These are phyloP conservation scores for Beauveria sp. DNA, from an alignment of 2,329 filamentous ascomycete genomes.

Conservation along the genomic window DNA sequence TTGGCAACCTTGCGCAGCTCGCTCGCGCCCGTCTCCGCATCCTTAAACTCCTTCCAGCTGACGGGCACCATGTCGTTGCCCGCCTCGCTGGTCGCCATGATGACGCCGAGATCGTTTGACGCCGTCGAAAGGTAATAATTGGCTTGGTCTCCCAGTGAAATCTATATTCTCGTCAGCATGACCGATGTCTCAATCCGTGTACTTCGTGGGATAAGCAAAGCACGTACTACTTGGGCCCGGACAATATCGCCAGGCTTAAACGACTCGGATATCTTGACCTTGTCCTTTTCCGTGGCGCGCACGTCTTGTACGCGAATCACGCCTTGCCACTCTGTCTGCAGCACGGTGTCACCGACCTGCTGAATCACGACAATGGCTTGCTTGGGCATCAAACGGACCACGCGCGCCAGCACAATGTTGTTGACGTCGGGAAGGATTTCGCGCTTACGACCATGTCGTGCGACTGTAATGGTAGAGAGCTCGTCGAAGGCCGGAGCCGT, in stretches of 20 bases:
- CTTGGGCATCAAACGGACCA: conserved; percentile 76
- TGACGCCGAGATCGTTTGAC: conserved; percentile 83
- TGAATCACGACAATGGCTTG: conserved; percentile 84
- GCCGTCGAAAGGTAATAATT: conserved; percentile 95
- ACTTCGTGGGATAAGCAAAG: neutral
- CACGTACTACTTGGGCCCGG: conserved; percentile 67
- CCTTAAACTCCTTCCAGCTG: conserved; percentile 91
- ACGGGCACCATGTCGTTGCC: conserved; percentile 89
- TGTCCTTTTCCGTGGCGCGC: conserved; percentile 90
- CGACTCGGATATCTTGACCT: conserved; percentile 81
- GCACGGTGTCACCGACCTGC: conserved; percentile 64
- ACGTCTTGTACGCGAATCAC: conserved; percentile 86
- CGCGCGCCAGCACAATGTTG: conserved; percentile 72
- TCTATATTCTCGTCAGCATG: conserved; percentile 37
- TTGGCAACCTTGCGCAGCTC: conserved; percentile 91
- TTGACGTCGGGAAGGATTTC: conserved; percentile 77
- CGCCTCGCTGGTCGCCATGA: conserved; percentile 82
- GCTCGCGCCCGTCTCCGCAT: conserved; percentile 66
- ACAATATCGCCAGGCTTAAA: conserved; percentile 93
- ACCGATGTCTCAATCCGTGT: neutral
- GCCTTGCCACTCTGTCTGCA: conserved; percentile 76
- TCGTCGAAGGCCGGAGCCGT: conserved; percentile 35
- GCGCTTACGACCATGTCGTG: conserved; percentile 42
- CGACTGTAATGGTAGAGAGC: conserved; percentile 49
- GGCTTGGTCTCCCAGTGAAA: conserved; percentile 84